phyloP scores from a whole-genome alignment of 768 basidiomycete genomes.

The Saitozyma sp. region DNA sequence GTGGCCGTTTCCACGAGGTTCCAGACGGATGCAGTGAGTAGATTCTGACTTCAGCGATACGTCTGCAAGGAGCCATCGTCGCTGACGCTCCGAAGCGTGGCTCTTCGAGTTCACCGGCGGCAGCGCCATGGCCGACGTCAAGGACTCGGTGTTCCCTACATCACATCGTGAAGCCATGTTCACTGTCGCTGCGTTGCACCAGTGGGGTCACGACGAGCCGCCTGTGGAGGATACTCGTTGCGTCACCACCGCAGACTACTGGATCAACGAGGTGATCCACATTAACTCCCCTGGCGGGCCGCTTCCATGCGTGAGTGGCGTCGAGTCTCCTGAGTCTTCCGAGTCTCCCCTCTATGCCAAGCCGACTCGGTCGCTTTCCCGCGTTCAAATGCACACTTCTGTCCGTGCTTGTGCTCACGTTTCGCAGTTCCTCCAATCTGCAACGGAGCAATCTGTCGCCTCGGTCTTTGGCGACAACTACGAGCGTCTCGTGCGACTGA shows the following conservation, averaged over 20 bases:
- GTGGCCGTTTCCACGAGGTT: constrained; percentile 74
- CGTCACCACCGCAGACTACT: constrained; percentile 80
- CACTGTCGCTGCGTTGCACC: constrained; percentile 84
- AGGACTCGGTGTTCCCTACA: constrained; percentile 69
- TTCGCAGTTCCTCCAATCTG: constrained; percentile 46
- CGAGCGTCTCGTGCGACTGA: constrained; percentile 68
- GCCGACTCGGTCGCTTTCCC: too few relatives aligned
- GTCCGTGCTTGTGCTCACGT: not conserved
- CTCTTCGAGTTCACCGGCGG: constrained; percentile 81
- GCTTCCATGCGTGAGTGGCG: constrained; percentile 72
- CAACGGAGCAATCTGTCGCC: constrained; percentile 33
- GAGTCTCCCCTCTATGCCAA: not conserved
- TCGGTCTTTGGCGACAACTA: constrained; percentile 68
- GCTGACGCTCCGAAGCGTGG: constrained; percentile 61
- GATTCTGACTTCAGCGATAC: not conserved
- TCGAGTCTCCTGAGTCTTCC: constrained; percentile 47
- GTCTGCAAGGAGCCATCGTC: constrained; percentile 1
- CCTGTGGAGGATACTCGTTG: constrained; percentile 77
- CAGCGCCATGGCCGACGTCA: constrained; percentile 72
- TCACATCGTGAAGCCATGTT: constrained; percentile 76
- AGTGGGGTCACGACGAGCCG: constrained; percentile 71
- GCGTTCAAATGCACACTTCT: not conserved
- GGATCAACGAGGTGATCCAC: constrained; percentile 74
- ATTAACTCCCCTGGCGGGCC: constrained; percentile 76
- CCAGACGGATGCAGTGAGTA: constrained; percentile 88